Evolutionary conservation across 1,139 yeast genomes (phyloP), one percentile per base, ranked within the genome.

Genomic region (Spathaspora jeffriesii): DNA sequence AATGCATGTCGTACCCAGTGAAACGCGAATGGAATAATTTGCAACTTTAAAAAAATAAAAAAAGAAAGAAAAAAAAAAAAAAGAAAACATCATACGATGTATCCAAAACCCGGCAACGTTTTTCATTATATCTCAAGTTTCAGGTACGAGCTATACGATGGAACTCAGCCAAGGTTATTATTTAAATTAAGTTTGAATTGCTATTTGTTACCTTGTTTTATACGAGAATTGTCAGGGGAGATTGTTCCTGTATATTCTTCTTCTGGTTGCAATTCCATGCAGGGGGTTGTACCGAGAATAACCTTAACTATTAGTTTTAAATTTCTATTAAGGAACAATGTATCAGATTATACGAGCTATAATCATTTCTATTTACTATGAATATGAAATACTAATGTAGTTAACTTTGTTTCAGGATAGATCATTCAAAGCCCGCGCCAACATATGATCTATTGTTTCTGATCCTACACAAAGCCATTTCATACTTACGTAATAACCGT

Each of bases 91-190:
- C 38, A 34, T 34, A 34, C 38, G 38, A 34, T 34, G 38, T 18
- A 32, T 13, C 11, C 38, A 34, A 18, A 34, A 18, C n/a, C 38
- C 38, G 38, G 38, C 18, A n/a, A 15, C 13, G 23, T 34, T 34
- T 34, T 34, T 34, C n/a, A 15, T 34, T 9, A 17, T n/a, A 34
- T 18, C 17, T 17, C 3, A 4, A 34, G 14, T 2, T 15, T 34
- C 10, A 15, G 38, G 38, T 34, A 34, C 38, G 38, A 34, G 38
- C 38, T 34, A 34, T 34, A 34, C 38, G 38, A 34, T n/a, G 37
- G 17, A 9, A 21, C n/a, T n/a, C 5, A 7, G 28, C 34, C 34
- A 14, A 14, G 34, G 13, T 28, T 18, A n/a, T 18, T 32, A 18
- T 34, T 34, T 34, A 34, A n/a, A 34, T 10, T 11, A 34, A n/a